Evolutionary conservation across 345 rosid species (phyloP).

Genomic region (Moricandia moricandioides): DNA sequence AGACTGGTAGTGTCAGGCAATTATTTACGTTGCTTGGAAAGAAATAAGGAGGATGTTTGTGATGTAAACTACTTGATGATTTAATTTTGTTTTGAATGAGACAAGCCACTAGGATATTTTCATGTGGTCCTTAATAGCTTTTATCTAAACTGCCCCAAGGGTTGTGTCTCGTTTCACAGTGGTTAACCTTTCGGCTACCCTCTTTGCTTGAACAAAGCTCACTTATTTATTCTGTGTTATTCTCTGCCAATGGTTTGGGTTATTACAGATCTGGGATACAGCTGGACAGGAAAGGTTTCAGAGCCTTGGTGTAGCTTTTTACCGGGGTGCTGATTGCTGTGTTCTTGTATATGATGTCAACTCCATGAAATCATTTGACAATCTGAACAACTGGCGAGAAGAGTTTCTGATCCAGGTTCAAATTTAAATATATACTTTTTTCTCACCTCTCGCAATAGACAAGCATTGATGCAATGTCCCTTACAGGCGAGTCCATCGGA

Average conservation of each 20-base stretch:
- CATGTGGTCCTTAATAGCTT: slow-evolving; percentile 1
- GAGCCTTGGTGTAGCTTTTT: slow-evolving; percentile 92
- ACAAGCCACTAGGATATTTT: neutral
- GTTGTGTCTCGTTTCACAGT: neutral
- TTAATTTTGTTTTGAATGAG: neutral
- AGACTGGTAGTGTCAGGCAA: neutral
- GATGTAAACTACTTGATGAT: neutral
- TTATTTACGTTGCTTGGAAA: too few species aligned
- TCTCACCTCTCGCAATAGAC: neutral
- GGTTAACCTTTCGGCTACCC: neutral
- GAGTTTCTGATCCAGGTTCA: slow-evolving; percentile 78
- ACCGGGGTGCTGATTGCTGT: slow-evolving; percentile 81
- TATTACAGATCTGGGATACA: slow-evolving; percentile 87
- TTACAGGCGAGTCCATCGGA: slow-evolving; percentile 93
- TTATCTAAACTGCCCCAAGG: neutral
- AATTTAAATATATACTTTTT: neutral
- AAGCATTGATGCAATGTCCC: slow-evolving; percentile 12
- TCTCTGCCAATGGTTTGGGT: slow-evolving; percentile 6
- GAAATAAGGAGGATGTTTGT: neutral
- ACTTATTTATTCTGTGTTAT: neutral
- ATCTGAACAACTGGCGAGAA: slow-evolving; percentile 83
- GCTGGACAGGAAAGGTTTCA: slow-evolving; percentile 95
- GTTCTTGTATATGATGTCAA: slow-evolving; percentile 94
- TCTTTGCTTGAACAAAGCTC: slow-evolving; percentile 1
- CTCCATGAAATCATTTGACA: slow-evolving; percentile 71